Conservation (phyloP, 495 filamentous ascomycete genomes). For the Chaetomium tenue region DNA sequence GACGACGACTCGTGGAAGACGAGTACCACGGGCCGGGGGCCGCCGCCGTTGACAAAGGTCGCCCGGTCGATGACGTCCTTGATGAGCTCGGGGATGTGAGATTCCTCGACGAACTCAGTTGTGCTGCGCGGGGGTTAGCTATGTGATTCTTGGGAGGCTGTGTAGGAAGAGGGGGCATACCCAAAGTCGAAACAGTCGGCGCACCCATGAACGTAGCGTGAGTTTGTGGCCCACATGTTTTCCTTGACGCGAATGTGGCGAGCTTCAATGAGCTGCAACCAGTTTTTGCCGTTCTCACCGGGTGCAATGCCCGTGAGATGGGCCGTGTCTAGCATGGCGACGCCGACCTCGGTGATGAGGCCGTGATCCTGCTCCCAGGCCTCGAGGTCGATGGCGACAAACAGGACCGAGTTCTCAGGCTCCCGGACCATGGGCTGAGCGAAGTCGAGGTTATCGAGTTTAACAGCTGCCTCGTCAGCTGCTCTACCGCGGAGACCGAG, state of each 20-base stretch:
- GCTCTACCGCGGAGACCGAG: slow-evolving; percentile 56
- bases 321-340: slow-evolving; percentile 75
- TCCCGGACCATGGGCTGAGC: slow-evolving; percentile 42
- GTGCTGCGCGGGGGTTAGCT: slow-evolving; percentile 32
- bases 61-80: slow-evolving; percentile 31
- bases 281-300: slow-evolving; percentile 57
- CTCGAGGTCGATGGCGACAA: slow-evolving; percentile 81
- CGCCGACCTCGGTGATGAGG: slow-evolving; percentile 78
- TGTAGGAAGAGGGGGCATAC: slow-evolving; percentile 37
- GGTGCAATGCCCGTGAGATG: slow-evolving; percentile 55
- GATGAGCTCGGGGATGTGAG: slow-evolving; percentile 25
- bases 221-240: slow-evolving; percentile 61
- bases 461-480: neutral
- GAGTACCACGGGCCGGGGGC: slow-evolving; percentile 63
- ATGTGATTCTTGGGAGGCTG: slow-evolving; percentile 8
- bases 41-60: neutral
- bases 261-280: slow-evolving; percentile 62
- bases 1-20: slow-evolving; percentile 69
- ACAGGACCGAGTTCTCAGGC: slow-evolving; percentile 53
- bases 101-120: slow-evolving; percentile 34
- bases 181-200: slow-evolving; percentile 77
- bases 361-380: slow-evolving; percentile 64
- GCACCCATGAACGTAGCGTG: slow-evolving; percentile 63
- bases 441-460: slow-evolving; percentile 21
- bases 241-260: slow-evolving; percentile 78